Percentiles rank a stretch among this genome's conserved stretches.
Evolutionary conservation across 2,329 filamentous ascomycete genomes (phyloP).

Genomic region (Xylaria sp.): DNA sequence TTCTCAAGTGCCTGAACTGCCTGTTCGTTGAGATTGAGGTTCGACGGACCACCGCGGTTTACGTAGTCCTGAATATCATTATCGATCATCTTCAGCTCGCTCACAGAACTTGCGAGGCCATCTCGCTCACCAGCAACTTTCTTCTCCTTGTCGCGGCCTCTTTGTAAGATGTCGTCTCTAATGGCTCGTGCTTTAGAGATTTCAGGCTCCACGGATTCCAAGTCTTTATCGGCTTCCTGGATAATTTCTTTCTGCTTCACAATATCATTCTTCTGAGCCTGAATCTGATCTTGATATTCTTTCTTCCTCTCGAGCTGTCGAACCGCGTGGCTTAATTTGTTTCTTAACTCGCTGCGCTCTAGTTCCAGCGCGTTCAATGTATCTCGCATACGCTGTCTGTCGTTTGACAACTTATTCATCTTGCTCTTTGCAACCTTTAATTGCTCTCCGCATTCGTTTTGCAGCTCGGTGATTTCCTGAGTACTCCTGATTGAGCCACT

Average conservation of each 20-base stretch:
- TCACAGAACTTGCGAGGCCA: constrained; percentile 76
- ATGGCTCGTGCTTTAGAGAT: constrained; percentile 79
- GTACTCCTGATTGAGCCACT: constrained; percentile 73
- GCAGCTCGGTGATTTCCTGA: constrained; percentile 84
- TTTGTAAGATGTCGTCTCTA: constrained; percentile 79
- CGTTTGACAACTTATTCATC: constrained; percentile 72
- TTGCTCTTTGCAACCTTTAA: constrained; percentile 70
- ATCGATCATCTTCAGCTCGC: constrained; percentile 79
- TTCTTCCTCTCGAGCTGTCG: constrained; percentile 85
- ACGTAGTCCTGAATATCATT: constrained; percentile 83
- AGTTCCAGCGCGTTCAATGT: constrained; percentile 78
- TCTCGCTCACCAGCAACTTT: constrained; percentile 76
- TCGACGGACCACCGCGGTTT: constrained; percentile 76
- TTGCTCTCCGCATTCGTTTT: constrained; percentile 73
- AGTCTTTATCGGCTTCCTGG: constrained; percentile 74
- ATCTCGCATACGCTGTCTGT: constrained; percentile 77
- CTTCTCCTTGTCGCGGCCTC: constrained; percentile 77
- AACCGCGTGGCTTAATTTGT: constrained; percentile 74
- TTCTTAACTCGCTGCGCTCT: constrained; percentile 77
- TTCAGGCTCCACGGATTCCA: constrained; percentile 78
- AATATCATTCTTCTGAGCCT: constrained; percentile 76
- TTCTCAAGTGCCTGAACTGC: constrained; percentile 75
- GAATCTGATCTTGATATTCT: constrained; percentile 74
- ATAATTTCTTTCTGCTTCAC: constrained; percentile 75
- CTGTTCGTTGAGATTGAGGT: constrained; percentile 74